Conservation (phyloP, 768 basidiomycete species). For the Multifurca ochricompacta region DNA sequence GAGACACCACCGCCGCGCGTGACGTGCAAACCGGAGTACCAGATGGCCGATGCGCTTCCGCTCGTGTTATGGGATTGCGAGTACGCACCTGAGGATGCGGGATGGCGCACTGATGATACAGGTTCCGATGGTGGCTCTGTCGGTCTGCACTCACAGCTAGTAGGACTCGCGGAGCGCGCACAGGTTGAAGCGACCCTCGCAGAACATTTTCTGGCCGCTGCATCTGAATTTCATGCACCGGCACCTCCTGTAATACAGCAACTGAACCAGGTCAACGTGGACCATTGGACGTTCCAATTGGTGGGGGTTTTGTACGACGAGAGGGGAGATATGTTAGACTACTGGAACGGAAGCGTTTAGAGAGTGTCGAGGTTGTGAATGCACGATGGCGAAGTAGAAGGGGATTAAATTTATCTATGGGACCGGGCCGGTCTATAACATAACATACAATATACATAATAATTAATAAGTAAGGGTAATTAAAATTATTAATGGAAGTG, state of each 20-base stretch:
- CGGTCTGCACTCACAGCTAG: slow-evolving; percentile 19
- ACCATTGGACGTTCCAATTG: slow-evolving; percentile 51
- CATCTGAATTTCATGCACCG: slow-evolving; percentile 41
- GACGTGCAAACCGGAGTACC: slow-evolving; percentile 76
- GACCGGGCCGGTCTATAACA: too few species aligned
- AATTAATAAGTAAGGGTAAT: too few species aligned
- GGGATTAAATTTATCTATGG: too few species aligned
- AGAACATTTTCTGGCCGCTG: slow-evolving; percentile 55
- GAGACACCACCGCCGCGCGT: slow-evolving; percentile 40
- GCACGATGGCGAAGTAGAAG: slow-evolving; percentile 71
- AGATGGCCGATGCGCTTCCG: slow-evolving; percentile 89
- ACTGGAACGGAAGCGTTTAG: slow-evolving; percentile 56
- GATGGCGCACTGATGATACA: slow-evolving; percentile 60
- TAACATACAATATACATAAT: too few species aligned
- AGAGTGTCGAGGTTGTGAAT: slow-evolving; percentile 66
- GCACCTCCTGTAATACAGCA: slow-evolving; percentile 35
- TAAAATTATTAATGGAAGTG: too few species aligned
- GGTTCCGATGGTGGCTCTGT: slow-evolving; percentile 26
- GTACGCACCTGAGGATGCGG: slow-evolving; percentile 56
- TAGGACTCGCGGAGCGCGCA: slow-evolving; percentile 40
- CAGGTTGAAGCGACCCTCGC: slow-evolving; percentile 57
- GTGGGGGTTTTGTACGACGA: slow-evolving; percentile 61
- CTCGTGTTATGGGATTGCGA: slow-evolving; percentile 88
- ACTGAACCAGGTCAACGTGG: slow-evolving; percentile 21
- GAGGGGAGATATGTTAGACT: slow-evolving; percentile 60